These are phyloP conservation scores for Takashimella koratensis DNA, from an alignment of 1,284 basidiomycete species.

Conservation along the genomic window DNA sequence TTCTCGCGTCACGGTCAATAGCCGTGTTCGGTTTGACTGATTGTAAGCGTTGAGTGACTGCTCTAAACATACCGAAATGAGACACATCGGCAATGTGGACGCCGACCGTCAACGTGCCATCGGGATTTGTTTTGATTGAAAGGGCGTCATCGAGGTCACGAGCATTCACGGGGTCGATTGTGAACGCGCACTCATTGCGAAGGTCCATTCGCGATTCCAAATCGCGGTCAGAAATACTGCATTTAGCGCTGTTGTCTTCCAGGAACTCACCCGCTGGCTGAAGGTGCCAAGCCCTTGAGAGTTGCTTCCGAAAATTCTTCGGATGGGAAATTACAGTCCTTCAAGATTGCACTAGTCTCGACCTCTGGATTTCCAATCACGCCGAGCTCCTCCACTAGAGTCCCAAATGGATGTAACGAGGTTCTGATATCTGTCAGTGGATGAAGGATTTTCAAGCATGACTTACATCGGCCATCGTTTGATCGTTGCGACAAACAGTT, in stretches of 20 bases:
- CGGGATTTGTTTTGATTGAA: conserved; percentile 80
- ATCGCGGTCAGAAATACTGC: conserved; percentile 85
- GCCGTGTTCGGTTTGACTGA: conserved; percentile 87
- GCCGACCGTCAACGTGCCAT: conserved; percentile 85
- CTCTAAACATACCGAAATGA: conserved; percentile 61
- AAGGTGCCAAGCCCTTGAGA: conserved; percentile 90
- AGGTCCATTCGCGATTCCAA: conserved; percentile 81
- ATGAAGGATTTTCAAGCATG: too few relatives aligned
- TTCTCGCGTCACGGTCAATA: conserved; percentile 94
- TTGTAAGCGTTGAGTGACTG: conserved; percentile 4
- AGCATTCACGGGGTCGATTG: conserved; percentile 84
- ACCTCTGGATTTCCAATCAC: conserved; percentile 98
- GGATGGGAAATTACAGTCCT: conserved; percentile 96
- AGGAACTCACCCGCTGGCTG: conserved; percentile 78
- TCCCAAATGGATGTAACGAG: conserved; percentile 97
- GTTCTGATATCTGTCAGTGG: too few relatives aligned
- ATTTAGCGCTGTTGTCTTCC: conserved; percentile 2
- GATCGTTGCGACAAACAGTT: conserved; percentile 95
- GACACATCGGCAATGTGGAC: conserved; percentile 96
- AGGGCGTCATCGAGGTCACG: conserved; percentile 94
- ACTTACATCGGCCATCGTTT: conserved; percentile 69
- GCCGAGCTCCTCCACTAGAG: conserved; percentile 94
- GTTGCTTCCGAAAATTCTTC: conserved; percentile 91
- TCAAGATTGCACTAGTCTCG: conserved; percentile 93
- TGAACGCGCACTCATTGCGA: conserved; percentile 79